Conservation (phyloP, 2,329 filamentous ascomycete genomes). For the Penicillium sp. region DNA sequence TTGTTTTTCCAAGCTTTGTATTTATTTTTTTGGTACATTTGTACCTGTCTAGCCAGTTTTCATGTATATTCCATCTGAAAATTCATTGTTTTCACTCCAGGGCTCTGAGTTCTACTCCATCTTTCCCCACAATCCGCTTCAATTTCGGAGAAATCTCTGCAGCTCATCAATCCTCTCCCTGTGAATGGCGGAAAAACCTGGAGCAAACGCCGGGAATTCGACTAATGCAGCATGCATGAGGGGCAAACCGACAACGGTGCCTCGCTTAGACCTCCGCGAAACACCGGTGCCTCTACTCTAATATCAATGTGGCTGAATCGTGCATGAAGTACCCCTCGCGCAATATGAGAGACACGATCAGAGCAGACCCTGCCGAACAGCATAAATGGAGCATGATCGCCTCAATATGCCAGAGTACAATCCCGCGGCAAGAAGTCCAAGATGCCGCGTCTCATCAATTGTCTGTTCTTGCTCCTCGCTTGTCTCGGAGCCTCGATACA, state of each 20-base stretch:
- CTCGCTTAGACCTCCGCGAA: neutral
- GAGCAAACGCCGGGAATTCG: neutral
- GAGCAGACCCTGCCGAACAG: neutral
- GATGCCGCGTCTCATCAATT: slow-evolving; percentile 10
- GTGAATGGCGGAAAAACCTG: slow-evolving; percentile 7
- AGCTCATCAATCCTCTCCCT: neutral
- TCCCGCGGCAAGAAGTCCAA: slow-evolving; percentile 1
- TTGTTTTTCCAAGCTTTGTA: neutral
- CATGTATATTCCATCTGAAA: neutral
- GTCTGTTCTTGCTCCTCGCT: slow-evolving; percentile 13
- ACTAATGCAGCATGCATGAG: neutral
- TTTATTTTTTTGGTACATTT: neutral
- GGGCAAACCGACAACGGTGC: neutral
- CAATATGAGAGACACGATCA: neutral
- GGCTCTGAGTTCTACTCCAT: neutral
- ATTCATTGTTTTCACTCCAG: neutral
- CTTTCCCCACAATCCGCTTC: neutral
- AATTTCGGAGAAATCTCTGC: neutral
- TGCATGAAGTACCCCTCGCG: neutral
- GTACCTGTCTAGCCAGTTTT: neutral
- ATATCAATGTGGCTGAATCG: neutral
- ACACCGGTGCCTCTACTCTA: neutral
- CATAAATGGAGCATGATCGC: slow-evolving; percentile 1
- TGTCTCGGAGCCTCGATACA: slow-evolving; percentile 7
- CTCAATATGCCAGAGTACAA: neutral